These are phyloP conservation scores for Trypanosoma boissoni DNA, from an alignment of 208 protist species.

Conservation along the genomic window DNA sequence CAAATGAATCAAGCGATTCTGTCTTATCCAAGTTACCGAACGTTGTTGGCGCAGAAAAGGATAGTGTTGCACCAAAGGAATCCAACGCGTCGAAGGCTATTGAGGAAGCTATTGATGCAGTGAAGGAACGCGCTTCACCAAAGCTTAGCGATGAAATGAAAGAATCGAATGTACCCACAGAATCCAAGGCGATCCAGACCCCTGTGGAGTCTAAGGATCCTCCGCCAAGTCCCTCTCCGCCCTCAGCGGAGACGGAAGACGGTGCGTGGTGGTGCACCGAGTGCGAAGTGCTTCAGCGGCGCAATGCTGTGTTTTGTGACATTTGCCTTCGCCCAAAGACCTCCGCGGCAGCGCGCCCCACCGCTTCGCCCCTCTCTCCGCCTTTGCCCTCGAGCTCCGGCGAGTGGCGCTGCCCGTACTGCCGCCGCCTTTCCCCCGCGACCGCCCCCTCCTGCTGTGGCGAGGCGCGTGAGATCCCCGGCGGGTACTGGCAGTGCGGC, in stretches of 20 bases:
- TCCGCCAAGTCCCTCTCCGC: too few species aligned
- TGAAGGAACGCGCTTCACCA: too few species aligned
- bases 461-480: constrained; percentile 48
- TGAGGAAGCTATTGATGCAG: too few species aligned
- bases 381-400: constrained; percentile 22
- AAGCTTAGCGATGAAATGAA: too few species aligned
- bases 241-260: constrained; percentile 18
- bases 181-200: too few species aligned
- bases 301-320: constrained; percentile 84
- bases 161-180: too few species aligned
- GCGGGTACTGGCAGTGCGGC: constrained; percentile 74
- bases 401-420: constrained; percentile 83
- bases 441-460: constrained; percentile 49
- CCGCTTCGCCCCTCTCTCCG: neutral
- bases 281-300: constrained; percentile 76
- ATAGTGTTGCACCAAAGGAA: too few species aligned
- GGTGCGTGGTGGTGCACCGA: constrained; percentile 67
- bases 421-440: constrained; percentile 35
- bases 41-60: too few species aligned
- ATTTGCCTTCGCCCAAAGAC: constrained; percentile 62
- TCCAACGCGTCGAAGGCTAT: too few species aligned
- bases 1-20: neutral
- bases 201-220: too few species aligned
- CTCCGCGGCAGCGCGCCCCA: constrained; percentile 1
- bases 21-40: too few species aligned